These are phyloP conservation scores for Cladophialophora bantiana DNA, from an alignment of 2,329 filamentous ascomycete genomes.

Conservation along the genomic window DNA sequence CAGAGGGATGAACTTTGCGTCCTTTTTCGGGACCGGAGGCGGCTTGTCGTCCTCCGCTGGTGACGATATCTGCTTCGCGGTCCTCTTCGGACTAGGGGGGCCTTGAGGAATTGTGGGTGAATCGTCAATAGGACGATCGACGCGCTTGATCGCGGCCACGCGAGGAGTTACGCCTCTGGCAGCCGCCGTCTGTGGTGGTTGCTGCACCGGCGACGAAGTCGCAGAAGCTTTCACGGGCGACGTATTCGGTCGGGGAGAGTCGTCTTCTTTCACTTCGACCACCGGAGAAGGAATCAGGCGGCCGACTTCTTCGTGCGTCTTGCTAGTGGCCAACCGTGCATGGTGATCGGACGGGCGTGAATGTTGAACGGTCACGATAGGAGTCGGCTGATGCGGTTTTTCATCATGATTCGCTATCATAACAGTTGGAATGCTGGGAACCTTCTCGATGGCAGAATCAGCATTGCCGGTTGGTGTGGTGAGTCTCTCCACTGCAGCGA, in stretches of 20 bases:
- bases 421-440: constrained; percentile 18
- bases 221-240: not conserved
- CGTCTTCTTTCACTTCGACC: constrained; percentile 34
- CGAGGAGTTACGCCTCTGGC: constrained; percentile 20
- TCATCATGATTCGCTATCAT: constrained; percentile 18
- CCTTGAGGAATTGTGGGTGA: constrained; percentile 38
- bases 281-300: constrained; percentile 37
- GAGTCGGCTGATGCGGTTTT: not conserved
- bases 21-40: constrained; percentile 37
- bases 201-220: constrained; percentile 5
- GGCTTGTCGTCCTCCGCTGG: constrained; percentile 30
- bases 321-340: constrained; percentile 12
- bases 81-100: constrained; percentile 16
- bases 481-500: constrained; percentile 39
- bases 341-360: constrained; percentile 9
- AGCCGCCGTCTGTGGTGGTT: not conserved
- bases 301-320: constrained; percentile 28
- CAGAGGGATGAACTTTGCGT: constrained; percentile 39
- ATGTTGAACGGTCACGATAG: not conserved
- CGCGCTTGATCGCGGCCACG: constrained; percentile 21
- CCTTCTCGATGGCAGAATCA: constrained; percentile 4
- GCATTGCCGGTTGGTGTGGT: constrained; percentile 23
- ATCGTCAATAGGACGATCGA: constrained; percentile 35
- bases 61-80: not conserved
- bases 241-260: constrained; percentile 26